A percentile compares a stretch with the other conserved stretches of the same genome.
These are phyloP conservation scores for Tricholoma matsutake DNA, from an alignment of 768 basidiomycete genomes.

Conservation along the genomic window DNA sequence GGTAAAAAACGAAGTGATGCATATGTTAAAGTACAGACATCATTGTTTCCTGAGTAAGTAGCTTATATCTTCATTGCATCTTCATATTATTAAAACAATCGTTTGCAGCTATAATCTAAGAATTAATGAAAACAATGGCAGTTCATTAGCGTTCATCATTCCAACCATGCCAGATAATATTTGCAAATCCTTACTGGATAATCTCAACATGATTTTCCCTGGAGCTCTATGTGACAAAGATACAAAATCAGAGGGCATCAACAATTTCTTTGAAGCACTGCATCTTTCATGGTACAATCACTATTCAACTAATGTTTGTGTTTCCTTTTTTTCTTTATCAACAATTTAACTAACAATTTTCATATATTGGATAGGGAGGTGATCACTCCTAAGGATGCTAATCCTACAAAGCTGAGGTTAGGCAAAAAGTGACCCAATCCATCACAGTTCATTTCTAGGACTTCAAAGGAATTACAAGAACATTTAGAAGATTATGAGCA, in stretches of 20 bases:
- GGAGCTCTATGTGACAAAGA: neutral
- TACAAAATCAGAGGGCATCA: neutral
- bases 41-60: no score
- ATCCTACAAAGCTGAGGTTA: neutral
- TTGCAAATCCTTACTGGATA: neutral
- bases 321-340: neutral
- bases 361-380: neutral
- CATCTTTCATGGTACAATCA: neutral
- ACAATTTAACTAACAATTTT: neutral
- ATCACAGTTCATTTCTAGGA: neutral
- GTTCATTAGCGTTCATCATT: neutral
- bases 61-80: no score
- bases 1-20: no score
- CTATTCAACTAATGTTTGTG: neutral
- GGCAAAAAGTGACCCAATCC: neutral
- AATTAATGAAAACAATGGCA: neutral
- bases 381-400: neutral
- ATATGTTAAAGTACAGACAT: no score
- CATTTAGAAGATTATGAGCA: constrained; percentile 1
- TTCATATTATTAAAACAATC: no score
- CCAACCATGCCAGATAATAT: neutral
- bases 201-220: neutral
- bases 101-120: no score
- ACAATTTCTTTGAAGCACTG: no score
- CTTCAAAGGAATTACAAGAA: neutral